Base-by-base conservation (phyloP, 345 rosid genomes). In the Murraya koenigii region DNA sequence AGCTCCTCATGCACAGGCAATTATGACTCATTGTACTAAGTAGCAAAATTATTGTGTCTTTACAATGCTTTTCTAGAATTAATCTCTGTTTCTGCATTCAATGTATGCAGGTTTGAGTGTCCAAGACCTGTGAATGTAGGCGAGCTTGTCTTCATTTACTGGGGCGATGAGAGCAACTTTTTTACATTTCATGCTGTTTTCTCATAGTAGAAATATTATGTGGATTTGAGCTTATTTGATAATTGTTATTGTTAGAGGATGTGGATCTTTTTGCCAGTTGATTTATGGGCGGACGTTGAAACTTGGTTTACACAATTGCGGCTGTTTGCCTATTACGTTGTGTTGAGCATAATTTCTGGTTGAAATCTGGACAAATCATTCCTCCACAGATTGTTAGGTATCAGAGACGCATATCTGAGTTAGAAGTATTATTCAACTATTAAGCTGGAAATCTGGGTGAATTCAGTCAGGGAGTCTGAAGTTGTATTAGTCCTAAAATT, bases 61-160 rank as follows among this genome's bases (percentile, higher is more conserved):
- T 5, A 7, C 55, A 17, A 63, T 63, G 38, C 6, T 62, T 28
- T 22, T 23, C 7, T 9, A 22, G 7, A 0, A 30, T 66, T 35
- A 5, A 32, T 30, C 20, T 30, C 55, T 38, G 11, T 61, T 25
- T 67, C 7, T 17, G 25, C 9, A 26, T 33, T 47, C 28, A 55
- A 35, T 74, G 33, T 74, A 60, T 85, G 81, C 92, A 94, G 97
- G 97, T 92, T 88, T 94, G 90, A 91, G 80, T 15, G 97, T 91
- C 6, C 93, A 89, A 79, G 97, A 91, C 41, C 87, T 92, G 78
- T 89, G 88, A 92, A 17, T 20, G 44, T 7, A 0, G 19, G 20
- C 61, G 2, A 23, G 72, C 25, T 66, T 65, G 72, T 52, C 62
- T 54, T 55, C 6, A 3, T 30, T 23, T 2, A 17, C 54, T 66